Evolutionary conservation across 1,139 yeast species (phyloP), one percentile per base, ranked within the genome.

Genomic region (Hansenula sp.): DNA sequence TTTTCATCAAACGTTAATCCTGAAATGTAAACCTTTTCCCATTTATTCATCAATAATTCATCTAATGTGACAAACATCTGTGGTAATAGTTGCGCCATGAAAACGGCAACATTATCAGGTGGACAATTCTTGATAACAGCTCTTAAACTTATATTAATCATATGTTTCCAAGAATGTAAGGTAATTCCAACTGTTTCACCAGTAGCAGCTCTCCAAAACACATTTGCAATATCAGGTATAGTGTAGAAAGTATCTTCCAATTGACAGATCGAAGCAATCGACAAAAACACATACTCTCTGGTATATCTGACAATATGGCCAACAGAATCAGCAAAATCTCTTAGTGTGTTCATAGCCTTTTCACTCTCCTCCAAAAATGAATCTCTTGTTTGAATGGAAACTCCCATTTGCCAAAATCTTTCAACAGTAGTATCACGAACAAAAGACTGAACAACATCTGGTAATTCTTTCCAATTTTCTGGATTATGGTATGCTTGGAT

Each of bases 261-360:
- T 52, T 88, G 95, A 1, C 96, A 80, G 43, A 92, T 83, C 1
- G 96, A 87, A 9, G 96, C 94, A 33, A 94, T 74, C 1, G 97
- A 87, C 49, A 90, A 66, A 56, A 89, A 86, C 5, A 97, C 96
- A 60, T 94, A 94, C 62, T 94, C 98, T 53, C 98, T 77, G 0
- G 98, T 92, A 59, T 94, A 92, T 55, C 98, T 74, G 17, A 94
- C 82, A 54, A 89, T 85, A 60, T 92, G 97, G 14, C 98, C 98
- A n/a, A 92, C 95, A 5, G 96, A 85, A 60, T 94, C 98, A 1
- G 98, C 97, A 68, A 94, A 92, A 64, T 94, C 98, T 50, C 97
- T 73, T 44, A 92, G 66, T 0, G 97, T 89, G 48, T 85, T 85
- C 66, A 95, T 88, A 0, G 98, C 97, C 55, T 84, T 87, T 43